These are phyloP conservation scores for Punica granatum DNA, from an alignment of 345 rosid species.

Conservation along the genomic window DNA sequence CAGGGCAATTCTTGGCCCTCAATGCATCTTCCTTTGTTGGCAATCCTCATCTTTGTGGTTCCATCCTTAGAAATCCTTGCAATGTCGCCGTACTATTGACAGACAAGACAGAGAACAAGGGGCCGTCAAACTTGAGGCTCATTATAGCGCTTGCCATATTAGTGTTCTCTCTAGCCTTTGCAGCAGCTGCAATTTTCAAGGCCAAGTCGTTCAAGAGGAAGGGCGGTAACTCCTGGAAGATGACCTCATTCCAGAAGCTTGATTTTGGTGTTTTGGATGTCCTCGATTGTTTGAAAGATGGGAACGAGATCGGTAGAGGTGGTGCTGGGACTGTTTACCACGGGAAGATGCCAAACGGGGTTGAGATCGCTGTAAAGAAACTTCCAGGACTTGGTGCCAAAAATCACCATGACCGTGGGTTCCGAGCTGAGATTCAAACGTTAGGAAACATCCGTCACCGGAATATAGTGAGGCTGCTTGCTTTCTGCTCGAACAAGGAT, in stretches of 20 bases:
- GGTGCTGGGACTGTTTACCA: slow-evolving; percentile 67
- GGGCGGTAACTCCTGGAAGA: slow-evolving; percentile 36
- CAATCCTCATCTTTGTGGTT: slow-evolving; percentile 52
- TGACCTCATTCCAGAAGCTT: slow-evolving; percentile 61
- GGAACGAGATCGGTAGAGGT: slow-evolving; percentile 60
- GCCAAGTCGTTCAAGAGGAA: slow-evolving; percentile 37
- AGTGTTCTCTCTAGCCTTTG: slow-evolving; percentile 38
- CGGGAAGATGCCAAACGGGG: slow-evolving; percentile 50
- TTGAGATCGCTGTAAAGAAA: slow-evolving; percentile 58
- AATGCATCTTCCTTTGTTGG: slow-evolving; percentile 55
- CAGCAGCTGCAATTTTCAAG: slow-evolving; percentile 37
- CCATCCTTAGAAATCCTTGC: slow-evolving; percentile 35
- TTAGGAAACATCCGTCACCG: slow-evolving; percentile 63
- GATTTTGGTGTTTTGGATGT: slow-evolving; percentile 42
- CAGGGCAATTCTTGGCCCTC: slow-evolving; percentile 46
- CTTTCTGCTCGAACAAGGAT: slow-evolving; percentile 58
- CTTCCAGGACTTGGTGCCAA: slow-evolving; percentile 37
- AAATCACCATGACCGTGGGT: slow-evolving; percentile 46
- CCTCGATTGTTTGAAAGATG: slow-evolving; percentile 56
- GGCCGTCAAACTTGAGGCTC: slow-evolving; percentile 18
- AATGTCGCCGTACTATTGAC: slow-evolving; percentile 13
- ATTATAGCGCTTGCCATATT: slow-evolving; percentile 48
- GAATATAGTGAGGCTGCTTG: slow-evolving; percentile 57
- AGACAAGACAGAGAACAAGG: not conserved
- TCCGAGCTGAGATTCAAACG: slow-evolving; percentile 58